Base-by-base conservation (phyloP, 768 basidiomycete genomes). In the Tulasnella sp. region DNA sequence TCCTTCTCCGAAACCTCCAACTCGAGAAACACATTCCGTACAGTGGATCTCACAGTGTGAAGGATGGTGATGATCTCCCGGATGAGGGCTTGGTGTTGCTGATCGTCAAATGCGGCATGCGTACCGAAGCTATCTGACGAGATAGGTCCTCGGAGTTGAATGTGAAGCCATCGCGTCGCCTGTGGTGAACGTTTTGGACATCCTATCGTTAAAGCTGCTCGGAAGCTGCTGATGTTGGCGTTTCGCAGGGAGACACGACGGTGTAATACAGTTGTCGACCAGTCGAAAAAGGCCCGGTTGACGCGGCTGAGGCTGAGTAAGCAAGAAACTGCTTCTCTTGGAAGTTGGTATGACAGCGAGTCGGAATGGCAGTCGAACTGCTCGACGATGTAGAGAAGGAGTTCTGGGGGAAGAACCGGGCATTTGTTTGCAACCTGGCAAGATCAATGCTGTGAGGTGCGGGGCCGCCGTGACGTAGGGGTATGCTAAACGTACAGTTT, bases 291-390 rank as follows among this genome's bases (percentile, higher is more conserved):
- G 28, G 48, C 34, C 3, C 40, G 74, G 24, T 28, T 75, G 40
- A 75, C 74, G 42, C 74, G 74, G 11, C 42, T 44, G 28, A 75
- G 48, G 40, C 40, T 75, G 74, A 75, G 31, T 24, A 75, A 75
- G 74, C 42, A 44, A 16, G n/a, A 20, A 28, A 40, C 44, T 75
- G 74, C 64, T 16, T 37, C 64, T 69, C 34, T 34, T 4, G 31
- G 18, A 28, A 69, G 64, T 31, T 28, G 64, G 18, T 69, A 69
- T 5, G 64, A 31, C 2, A 37, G 31, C 31, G 64, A 69, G 31
- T 69, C 64, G 64, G 31, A 34, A 16, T 69, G 31, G 20, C 28
- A 28, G 64, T 69, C 18, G 64, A 69, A 28, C 28, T 69, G 64
- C 64, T 69, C 64, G 64, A 69, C 6, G 31, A 69, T 69, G 34